Percentiles rank a stretch among this genome's conserved stretches.
Evolutionary conservation across 2,329 filamentous ascomycete species (phyloP).

Genomic region (Aspergillus clavatus): DNA sequence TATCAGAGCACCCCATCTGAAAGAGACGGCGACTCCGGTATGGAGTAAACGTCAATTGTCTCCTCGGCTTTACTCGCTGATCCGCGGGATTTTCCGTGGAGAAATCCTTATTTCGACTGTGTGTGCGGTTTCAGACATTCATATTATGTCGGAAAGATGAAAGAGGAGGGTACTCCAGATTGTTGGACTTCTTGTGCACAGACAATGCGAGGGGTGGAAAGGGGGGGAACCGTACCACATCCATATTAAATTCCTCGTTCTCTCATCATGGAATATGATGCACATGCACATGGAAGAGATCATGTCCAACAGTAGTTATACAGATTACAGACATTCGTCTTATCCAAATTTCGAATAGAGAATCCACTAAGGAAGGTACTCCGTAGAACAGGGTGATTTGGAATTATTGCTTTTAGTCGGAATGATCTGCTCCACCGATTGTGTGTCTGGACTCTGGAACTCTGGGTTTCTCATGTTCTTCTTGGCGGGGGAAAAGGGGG

Average conservation of each 20-base stretch:
- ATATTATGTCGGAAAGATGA: too few relatives aligned
- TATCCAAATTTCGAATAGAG: neutral
- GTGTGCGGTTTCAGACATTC: neutral
- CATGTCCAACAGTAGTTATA: neutral
- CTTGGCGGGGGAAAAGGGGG: neutral
- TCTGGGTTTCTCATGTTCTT: neutral
- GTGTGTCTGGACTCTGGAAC: too few relatives aligned
- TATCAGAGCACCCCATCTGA: too few relatives aligned
- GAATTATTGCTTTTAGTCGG: neutral
- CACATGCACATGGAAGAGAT: too few relatives aligned
- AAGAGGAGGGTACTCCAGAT: too few relatives aligned
- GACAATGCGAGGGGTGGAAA: too few relatives aligned
- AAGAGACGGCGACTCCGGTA: too few relatives aligned
- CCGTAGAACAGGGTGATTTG: neutral
- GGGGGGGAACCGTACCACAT: too few relatives aligned
- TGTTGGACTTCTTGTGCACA: too few relatives aligned
- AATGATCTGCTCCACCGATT: neutral
- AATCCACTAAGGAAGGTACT: too few relatives aligned
- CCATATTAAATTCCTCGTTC: too few relatives aligned
- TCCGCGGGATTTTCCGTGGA: neutral
- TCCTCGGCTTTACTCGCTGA: neutral
- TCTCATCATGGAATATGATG: too few relatives aligned
- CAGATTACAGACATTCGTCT: neutral
- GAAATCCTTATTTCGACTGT: neutral
- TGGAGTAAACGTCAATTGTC: neutral